A percentile compares a stretch with the other conserved stretches of the same genome.
phyloP scores from a whole-genome alignment of 306 rosid genomes.

The Trichosanthes truncata region DNA sequence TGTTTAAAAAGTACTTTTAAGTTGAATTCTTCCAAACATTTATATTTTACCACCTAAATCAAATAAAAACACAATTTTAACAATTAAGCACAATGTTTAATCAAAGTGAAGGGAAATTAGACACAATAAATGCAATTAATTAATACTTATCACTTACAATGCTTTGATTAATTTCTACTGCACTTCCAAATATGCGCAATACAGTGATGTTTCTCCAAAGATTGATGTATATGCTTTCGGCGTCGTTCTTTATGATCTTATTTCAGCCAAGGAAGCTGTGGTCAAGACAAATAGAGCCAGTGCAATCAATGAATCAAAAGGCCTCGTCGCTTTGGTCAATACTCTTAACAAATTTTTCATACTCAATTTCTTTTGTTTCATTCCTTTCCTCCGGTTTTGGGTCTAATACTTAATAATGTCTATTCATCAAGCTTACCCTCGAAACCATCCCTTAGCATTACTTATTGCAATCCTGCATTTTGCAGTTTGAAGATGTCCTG shows the following conservation, averaged over 20 bases:
- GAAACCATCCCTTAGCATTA: neutral
- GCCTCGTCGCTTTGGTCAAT: slow-evolving; percentile 65
- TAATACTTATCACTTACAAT: too few species aligned
- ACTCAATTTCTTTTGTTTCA: too few species aligned
- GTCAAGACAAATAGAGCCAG: slow-evolving; percentile 21
- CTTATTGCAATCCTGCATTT: slow-evolving; percentile 1
- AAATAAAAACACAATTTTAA: too few species aligned
- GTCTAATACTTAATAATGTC: neutral
- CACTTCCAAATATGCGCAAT: slow-evolving; percentile 64
- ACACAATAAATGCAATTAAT: too few species aligned
- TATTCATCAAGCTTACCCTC: neutral
- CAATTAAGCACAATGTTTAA: too few species aligned
- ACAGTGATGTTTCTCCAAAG: slow-evolving; percentile 74
- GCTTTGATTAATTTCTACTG: slow-evolving; percentile 9
- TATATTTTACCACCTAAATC: too few species aligned
- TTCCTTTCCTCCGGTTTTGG: neutral
- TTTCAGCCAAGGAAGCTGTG: slow-evolving; percentile 82
- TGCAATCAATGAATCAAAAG: slow-evolving; percentile 46
- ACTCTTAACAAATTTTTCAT: slow-evolving; percentile 12
- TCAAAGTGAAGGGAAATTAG: too few species aligned
- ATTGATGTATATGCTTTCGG: slow-evolving; percentile 85
- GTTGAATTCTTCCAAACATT: too few species aligned
- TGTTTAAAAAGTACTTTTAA: too few species aligned
- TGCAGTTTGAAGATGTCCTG: slow-evolving; percentile 75
- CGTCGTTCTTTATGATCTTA: slow-evolving; percentile 81